Percentiles rank a stretch among this genome's conserved stretches.
phyloP scores from a whole-genome alignment of 2,329 filamentous ascomycete genomes.

The Aureobasidium leucospermi region DNA sequence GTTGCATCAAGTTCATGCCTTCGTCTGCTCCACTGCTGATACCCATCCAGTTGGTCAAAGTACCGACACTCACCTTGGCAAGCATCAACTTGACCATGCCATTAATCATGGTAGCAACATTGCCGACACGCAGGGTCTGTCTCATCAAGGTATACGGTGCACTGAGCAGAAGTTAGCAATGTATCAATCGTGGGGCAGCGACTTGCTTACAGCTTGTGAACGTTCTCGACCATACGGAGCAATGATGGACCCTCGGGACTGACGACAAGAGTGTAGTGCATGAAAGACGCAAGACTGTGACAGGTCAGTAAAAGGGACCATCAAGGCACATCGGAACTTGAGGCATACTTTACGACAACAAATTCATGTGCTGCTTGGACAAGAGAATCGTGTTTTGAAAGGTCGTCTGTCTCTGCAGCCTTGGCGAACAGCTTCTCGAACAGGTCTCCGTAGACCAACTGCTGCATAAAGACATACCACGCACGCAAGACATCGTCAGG shows the following conservation, averaged over 20 bases:
- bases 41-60: conserved; percentile 72
- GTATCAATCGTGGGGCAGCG: not conserved
- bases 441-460: conserved; percentile 60
- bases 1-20: conserved; percentile 73
- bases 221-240: conserved; percentile 61
- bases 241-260: conserved; percentile 71
- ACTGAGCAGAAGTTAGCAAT: not conserved
- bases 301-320: not conserved
- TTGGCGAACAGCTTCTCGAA: conserved; percentile 59
- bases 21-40: conserved; percentile 64
- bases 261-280: conserved; percentile 65
- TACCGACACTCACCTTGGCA: conserved; percentile 68
- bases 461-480: conserved; percentile 61
- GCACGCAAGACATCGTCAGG: conserved; percentile 55
- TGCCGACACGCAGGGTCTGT: conserved; percentile 68
- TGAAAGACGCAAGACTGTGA: conserved; percentile 60
- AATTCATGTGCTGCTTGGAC: conserved; percentile 60
- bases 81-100: conserved; percentile 65
- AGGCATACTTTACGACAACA: conserved; percentile 60
- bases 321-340: not conserved
- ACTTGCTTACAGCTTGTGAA: conserved; percentile 50
- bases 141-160: conserved; percentile 63
- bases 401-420: conserved; percentile 51
- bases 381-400: conserved; percentile 57
- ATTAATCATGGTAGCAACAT: conserved; percentile 74